These are phyloP conservation scores for Citrus unshiu DNA, from an alignment of 345 rosid species.

Conservation along the genomic window DNA sequence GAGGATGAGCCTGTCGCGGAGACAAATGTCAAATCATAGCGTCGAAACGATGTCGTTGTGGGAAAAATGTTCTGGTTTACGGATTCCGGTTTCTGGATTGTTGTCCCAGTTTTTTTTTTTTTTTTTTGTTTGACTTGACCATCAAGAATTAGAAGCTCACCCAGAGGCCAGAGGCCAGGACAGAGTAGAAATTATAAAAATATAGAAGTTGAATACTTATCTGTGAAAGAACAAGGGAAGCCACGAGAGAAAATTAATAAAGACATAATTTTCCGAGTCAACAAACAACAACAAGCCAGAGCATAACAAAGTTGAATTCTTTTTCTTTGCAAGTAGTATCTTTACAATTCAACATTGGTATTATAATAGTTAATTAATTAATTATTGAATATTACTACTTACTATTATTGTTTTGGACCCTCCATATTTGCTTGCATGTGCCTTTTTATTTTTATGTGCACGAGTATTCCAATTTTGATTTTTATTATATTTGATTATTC, in stretches of 20 bases:
- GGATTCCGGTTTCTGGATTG: slow-evolving; percentile 4
- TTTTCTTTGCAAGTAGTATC: slow-evolving; percentile 30
- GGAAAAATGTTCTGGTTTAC: background rate
- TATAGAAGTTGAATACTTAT: background rate
- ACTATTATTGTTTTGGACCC: background rate
- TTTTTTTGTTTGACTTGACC: slow-evolving; percentile 5
- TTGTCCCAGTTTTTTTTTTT: too few relatives aligned
- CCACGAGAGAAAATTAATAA: background rate
- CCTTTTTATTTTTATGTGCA: slow-evolving; percentile 12
- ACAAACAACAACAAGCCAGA: slow-evolving; percentile 49
- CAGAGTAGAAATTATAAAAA: background rate
- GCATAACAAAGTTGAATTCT: slow-evolving; percentile 24
- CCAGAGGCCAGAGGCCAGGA: slow-evolving; percentile 3
- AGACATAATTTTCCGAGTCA: slow-evolving; percentile 34
- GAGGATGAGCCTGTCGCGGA: too few relatives aligned
- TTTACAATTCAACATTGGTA: slow-evolving; percentile 13
- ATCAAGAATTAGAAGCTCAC: background rate
- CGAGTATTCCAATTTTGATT: slow-evolving; percentile 20
- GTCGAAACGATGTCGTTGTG: background rate
- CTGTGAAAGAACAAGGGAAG: slow-evolving; percentile 1
- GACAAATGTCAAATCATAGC: background rate
- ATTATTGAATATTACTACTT: background rate
- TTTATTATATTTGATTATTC: slow-evolving; percentile 8
- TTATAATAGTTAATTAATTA: slow-evolving; percentile 7
- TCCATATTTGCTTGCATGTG: slow-evolving; percentile 17